These are phyloP conservation scores for Fusarium siculi DNA, from an alignment of 2,329 filamentous ascomycete species.

Conservation along the genomic window DNA sequence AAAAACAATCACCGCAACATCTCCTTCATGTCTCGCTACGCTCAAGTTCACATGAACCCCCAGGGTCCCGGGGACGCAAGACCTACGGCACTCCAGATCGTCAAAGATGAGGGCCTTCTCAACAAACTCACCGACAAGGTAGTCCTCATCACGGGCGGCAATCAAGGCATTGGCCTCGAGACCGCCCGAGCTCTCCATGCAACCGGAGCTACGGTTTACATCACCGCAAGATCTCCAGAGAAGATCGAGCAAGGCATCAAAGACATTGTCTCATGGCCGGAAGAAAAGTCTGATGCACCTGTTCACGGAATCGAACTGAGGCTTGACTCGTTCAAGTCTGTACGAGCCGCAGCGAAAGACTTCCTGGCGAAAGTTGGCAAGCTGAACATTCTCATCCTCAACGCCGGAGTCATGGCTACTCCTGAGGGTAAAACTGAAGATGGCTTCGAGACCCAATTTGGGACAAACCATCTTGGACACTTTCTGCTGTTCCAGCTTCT, in stretches of 20 bases:
- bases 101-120: not conserved
- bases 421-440: constrained; percentile 12
- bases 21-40: constrained; percentile 11
- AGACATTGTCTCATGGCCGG: not conserved
- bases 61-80: constrained; percentile 28
- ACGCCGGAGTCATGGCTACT: constrained; percentile 23
- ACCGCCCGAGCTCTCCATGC: constrained; percentile 5
- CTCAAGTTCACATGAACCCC: not conserved
- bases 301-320: not conserved
- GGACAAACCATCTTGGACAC: constrained; percentile 42
- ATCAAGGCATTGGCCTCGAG: constrained; percentile 13
- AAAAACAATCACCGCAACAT: no score
- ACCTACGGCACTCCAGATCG: constrained; percentile 25
- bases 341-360: not conserved
- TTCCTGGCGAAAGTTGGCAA: not conserved
- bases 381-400: constrained; percentile 10
- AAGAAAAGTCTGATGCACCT: not conserved
- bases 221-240: not conserved
- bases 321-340: constrained; percentile 13
- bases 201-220: constrained; percentile 2
- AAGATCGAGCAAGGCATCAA: constrained; percentile 9
- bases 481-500: constrained; percentile 51
- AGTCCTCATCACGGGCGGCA: constrained; percentile 17
- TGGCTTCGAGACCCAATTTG: constrained; percentile 43
- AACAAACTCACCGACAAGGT: not conserved